Evolutionary conservation across 2,329 filamentous ascomycete species (phyloP), one percentile per base, ranked within the genome.

Genomic region (Tolypocladium ovalisporum): DNA sequence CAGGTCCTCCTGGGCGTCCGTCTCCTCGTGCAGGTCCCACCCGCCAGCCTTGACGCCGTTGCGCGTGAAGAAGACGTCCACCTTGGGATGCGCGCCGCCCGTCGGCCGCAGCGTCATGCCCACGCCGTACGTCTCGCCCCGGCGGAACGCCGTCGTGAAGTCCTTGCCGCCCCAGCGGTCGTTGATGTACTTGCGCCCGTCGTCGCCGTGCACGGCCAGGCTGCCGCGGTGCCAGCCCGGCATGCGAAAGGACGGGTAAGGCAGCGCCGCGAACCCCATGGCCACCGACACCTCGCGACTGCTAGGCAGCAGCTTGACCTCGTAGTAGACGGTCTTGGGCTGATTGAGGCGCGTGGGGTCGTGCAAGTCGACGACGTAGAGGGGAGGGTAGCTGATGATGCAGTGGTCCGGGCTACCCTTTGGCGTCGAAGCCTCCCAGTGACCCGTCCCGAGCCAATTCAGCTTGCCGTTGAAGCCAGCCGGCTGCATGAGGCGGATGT

Each of bases 211-310:
- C n/a, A 93, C 83, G 1, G 79, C 89, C 17, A 92, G 66, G 61
- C 83, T 87, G 22, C 82, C 89, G 37, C 89, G 80, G 67, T 94
- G 87, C 89, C 89, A 93, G 2, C 89, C 89, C 0, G 89, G 89
- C 59, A 92, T 79, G 9, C 89, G 81, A 75, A 90, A 93, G 0
- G 80, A 77, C 8, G 89, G 89, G 66, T 91, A 93, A 9, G 89
- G 89, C 53, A 87, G 81, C 1, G 88, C 88, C 0, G 81, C 74
- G 68, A 85, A 90, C 12, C 89, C 89, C 12, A 93, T 67, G 0
- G 84, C 87, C 1, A 92, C 73, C 42, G 71, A 73, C 55, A 79
- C 71, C 58, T 80, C 77, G 4, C 63, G 63, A 27, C 76, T 76
- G 56, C 79, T 72, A 22, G 68, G 64, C 3, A 74, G 71, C 36